Base-by-base conservation (phyloP, 257 asterid species). In the Coffea canephora region DNA sequence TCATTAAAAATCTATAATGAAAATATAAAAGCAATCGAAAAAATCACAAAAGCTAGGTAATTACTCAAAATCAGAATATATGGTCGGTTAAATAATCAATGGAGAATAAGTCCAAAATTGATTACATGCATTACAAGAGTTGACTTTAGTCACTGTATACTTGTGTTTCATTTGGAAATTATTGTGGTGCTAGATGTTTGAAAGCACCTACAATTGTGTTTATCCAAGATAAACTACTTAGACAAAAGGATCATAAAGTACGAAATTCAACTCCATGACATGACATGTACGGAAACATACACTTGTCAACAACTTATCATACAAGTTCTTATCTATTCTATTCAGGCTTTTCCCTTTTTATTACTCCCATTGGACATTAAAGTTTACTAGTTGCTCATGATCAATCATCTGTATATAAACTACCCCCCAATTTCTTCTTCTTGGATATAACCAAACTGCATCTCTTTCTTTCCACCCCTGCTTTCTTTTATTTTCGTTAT, bases 351-450 rank as follows among this genome's bases (percentile, higher is more conserved):
- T 49, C 78, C 25, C 80, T 83, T 81, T 86, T 65, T 73, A n/a
- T 46, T 75, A 11, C 67, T 79, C 84, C 83, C 62, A 74, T 68
- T 83, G 70, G 69, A 74, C 59, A 72, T 70, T 61, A 52, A 64
- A 39, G 46, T 45, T 31, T 49, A 50, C 55, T 36, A 61, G 43
- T 79, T 65, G 61, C 74, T 79, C 27, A 41, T 65, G 61, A 67
- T 79, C 27, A 41, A 57, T n/a, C 61, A 55, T 61, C 68, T 45
- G 36, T 52, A 66, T 75, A 66, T 31, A 46, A 36, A 80, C 12
- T n/a, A 21, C 13, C 65, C 79, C 67, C 79, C 49, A 74, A 64
- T 41, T 74, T 64, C 79, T 74, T 74, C 70, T 68, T 74, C 49
- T 11, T 34, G 48, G 14, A 54, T 48, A 69, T n/a, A 14, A 6